A percentile compares a stretch with the other conserved stretches of the same genome.
These are phyloP conservation scores for Acacia melanoxylon DNA, from an alignment of 306 rosid genomes.

Conservation along the genomic window DNA sequence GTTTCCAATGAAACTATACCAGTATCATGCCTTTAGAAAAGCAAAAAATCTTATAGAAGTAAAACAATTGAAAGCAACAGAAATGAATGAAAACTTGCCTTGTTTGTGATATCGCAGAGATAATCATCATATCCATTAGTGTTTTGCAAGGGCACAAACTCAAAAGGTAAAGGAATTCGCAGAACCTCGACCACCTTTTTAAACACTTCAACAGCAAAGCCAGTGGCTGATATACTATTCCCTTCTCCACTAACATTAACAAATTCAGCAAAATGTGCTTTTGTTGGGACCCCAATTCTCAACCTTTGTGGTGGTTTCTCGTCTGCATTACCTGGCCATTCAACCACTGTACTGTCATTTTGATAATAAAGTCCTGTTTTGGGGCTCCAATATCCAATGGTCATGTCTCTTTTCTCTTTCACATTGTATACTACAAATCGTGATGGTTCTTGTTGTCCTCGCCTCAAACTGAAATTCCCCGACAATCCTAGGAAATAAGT, in stretches of 20 bases:
- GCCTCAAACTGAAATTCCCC: conserved; percentile 32
- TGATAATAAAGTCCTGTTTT: conserved; percentile 6
- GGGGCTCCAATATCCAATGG: conserved; percentile 36
- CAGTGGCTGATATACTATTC: no score
- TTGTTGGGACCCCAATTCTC: neutral
- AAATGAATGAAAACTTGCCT: neutral
- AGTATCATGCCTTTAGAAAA: no score
- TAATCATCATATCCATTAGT: neutral
- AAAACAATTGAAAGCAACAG: neutral
- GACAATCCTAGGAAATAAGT: conserved; percentile 27
- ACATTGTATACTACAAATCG: conserved; percentile 36
- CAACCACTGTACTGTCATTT: neutral
- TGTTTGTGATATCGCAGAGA: neutral
- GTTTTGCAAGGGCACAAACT: neutral
- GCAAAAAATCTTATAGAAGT: neutral
- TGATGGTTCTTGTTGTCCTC: conserved; percentile 35
- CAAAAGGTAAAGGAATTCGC: neutral
- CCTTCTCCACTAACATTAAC: neutral
- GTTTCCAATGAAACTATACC: neutral
- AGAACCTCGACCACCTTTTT: neutral
- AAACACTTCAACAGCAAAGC: neutral
- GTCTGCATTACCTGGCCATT: neutral
- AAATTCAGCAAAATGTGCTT: neutral
- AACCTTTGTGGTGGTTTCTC: neutral
- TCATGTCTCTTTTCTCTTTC: neutral